Conservation (phyloP, 805 yeast genomes). For the Tetrapisispora nanseiensis region DNA sequence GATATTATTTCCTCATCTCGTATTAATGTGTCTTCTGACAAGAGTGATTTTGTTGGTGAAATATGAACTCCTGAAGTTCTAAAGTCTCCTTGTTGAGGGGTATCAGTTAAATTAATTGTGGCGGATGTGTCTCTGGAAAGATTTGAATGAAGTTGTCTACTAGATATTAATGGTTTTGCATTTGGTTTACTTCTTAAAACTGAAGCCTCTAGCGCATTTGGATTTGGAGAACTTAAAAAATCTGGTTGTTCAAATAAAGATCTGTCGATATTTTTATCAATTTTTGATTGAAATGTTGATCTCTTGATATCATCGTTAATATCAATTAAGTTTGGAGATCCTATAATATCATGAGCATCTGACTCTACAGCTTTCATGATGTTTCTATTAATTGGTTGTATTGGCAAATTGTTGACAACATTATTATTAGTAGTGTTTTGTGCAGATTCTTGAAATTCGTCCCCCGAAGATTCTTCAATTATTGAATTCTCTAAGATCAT, state of each 20-base stretch:
- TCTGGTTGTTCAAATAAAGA: slow-evolving; percentile 21
- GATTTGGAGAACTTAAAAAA: slow-evolving; percentile 22
- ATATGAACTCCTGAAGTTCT: background rate
- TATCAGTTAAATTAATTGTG: background rate
- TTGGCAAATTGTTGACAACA: background rate
- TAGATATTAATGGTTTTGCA: background rate
- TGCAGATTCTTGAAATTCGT: slow-evolving; percentile 6
- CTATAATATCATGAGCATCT: background rate
- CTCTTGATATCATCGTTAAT: slow-evolving; percentile 22
- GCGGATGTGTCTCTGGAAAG: background rate
- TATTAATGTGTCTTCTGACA: background rate
- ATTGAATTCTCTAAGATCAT: slow-evolving; percentile 12
- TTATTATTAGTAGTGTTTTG: background rate
- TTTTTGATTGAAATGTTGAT: slow-evolving; percentile 5
- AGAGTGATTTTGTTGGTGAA: background rate
- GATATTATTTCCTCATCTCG: background rate
- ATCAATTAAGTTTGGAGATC: slow-evolving; percentile 32
- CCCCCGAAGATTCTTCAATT: slow-evolving; percentile 16
- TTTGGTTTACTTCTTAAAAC: background rate
- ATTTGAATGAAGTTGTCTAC: background rate
- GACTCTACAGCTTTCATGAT: background rate
- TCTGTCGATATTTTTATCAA: background rate
- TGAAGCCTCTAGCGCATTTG: background rate
- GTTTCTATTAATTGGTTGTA: background rate
- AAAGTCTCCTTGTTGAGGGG: background rate